Conservation (phyloP, 352 stramenopile species). For the Globisporangium perplexum region DNA sequence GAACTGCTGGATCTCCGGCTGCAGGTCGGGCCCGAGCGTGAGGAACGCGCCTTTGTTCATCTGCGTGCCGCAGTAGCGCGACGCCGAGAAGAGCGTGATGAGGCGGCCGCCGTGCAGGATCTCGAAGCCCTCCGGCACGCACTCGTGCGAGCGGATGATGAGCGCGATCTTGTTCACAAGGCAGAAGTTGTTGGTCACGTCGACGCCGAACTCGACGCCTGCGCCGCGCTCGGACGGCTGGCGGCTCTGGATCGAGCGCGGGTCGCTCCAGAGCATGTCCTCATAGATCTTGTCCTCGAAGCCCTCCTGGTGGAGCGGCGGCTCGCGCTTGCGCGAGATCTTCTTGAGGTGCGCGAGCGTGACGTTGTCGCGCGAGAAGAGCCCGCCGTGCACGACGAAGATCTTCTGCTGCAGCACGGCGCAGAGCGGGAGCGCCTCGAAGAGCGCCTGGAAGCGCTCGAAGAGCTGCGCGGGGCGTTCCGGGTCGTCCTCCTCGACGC, state of each 20-base stretch:
- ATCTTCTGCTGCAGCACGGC: conserved; percentile 89
- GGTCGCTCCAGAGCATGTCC: conserved; percentile 92
- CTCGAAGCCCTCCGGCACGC: conserved; percentile 89
- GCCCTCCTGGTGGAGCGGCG: conserved; percentile 78
- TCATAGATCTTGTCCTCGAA: conserved; percentile 94
- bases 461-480: conserved; percentile 50
- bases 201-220: conserved; percentile 90
- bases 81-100: conserved; percentile 92
- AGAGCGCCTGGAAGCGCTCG: conserved; percentile 74
- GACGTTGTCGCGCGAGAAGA: conserved; percentile 91
- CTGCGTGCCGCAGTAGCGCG: conserved; percentile 89
- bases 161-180: conserved; percentile 90
- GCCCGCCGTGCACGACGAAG: conserved; percentile 92
- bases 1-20: conserved; percentile 93
- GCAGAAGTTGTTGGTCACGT: conserved; percentile 93
- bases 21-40: conserved; percentile 85
- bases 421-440: conserved; percentile 88
- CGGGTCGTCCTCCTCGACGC: conserved; percentile 44
- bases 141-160: conserved; percentile 93
- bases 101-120: conserved; percentile 84
- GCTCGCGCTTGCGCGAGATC: conserved; percentile 90
- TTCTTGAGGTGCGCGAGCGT: conserved; percentile 87
- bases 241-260: conserved; percentile 64
- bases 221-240: conserved; percentile 85
- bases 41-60: conserved; percentile 93